Conservation (phyloP, 139 green algal genomes). For the Zygnema circumcarinatum region DNA sequence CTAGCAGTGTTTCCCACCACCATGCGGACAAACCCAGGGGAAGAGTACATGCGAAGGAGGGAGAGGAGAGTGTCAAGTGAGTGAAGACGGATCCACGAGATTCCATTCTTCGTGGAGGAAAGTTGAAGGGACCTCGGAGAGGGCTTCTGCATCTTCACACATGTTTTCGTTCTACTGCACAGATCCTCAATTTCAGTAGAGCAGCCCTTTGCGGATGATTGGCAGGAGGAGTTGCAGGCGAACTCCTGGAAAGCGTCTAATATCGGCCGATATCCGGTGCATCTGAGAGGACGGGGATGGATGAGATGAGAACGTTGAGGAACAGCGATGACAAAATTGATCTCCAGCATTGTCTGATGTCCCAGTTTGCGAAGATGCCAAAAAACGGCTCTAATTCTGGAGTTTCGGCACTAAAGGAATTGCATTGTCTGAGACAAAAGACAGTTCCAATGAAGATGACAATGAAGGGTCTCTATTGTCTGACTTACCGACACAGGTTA, state of each 20-base stretch:
- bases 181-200: constrained; percentile 72
- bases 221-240: constrained; percentile 55
- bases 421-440: background rate
- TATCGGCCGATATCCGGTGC: constrained; percentile 81
- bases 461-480: background rate
- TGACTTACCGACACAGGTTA: constrained; percentile 67
- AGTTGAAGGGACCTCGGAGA: constrained; percentile 50
- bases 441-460: constrained; percentile 10
- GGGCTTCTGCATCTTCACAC: background rate
- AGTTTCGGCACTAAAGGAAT: background rate
- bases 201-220: background rate
- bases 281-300: constrained; percentile 66
- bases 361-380: no score
- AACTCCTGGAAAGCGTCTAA: constrained; percentile 64
- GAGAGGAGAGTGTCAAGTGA: constrained; percentile 1
- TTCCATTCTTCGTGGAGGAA: constrained; percentile 22
- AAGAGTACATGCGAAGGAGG: background rate
- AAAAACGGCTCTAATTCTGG: background rate
- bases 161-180: constrained; percentile 7
- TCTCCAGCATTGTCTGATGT: background rate
- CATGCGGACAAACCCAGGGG: constrained; percentile 42
- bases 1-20: constrained; percentile 71
- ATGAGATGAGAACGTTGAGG: no score
- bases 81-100: background rate
- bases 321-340: background rate